A percentile compares a stretch with the other conserved stretches of the same genome.
These are phyloP conservation scores for Dipteronia sinensis DNA, from an alignment of 345 rosid genomes.

Conservation along the genomic window DNA sequence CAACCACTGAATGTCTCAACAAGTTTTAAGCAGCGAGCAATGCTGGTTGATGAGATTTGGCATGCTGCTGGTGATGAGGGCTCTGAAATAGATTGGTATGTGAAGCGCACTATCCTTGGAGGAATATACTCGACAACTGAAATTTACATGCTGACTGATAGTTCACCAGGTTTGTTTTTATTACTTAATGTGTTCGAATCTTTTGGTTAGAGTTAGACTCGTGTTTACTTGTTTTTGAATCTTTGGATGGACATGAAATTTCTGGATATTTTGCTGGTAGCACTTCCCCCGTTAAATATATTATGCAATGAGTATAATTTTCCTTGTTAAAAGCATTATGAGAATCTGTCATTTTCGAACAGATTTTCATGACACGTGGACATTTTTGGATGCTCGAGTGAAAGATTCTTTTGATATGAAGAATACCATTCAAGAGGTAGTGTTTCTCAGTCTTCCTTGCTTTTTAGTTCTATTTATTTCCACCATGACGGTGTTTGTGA, in stretches of 20 bases:
- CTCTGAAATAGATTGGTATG: slow-evolving; percentile 83
- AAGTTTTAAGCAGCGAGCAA: slow-evolving; percentile 88
- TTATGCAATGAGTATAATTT: background rate
- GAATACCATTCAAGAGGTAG: slow-evolving; percentile 89
- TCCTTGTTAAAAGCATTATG: background rate
- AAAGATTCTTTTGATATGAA: slow-evolving; percentile 90
- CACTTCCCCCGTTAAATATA: background rate
- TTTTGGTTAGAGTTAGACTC: background rate
- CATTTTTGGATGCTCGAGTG: slow-evolving; percentile 74
- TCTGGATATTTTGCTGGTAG: background rate
- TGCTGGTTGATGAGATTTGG: slow-evolving; percentile 91
- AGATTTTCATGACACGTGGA: slow-evolving; percentile 83
- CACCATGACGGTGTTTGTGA: background rate
- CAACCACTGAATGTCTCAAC: slow-evolving; percentile 77
- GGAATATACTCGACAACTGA: slow-evolving; percentile 95
- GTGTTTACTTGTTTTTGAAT: background rate
- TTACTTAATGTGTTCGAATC: no score
- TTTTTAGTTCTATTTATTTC: slow-evolving; percentile 9
- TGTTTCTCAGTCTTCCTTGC: slow-evolving; percentile 7
- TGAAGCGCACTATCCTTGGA: slow-evolving; percentile 84
- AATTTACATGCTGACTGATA: slow-evolving; percentile 92
- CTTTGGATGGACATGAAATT: background rate
- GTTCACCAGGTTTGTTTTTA: slow-evolving; percentile 87
- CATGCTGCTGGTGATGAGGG: slow-evolving; percentile 78
- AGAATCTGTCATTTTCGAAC: slow-evolving; percentile 20